Evolutionary conservation across 306 rosid species (phyloP).

Genomic region (Leucaena leucocephala): DNA sequence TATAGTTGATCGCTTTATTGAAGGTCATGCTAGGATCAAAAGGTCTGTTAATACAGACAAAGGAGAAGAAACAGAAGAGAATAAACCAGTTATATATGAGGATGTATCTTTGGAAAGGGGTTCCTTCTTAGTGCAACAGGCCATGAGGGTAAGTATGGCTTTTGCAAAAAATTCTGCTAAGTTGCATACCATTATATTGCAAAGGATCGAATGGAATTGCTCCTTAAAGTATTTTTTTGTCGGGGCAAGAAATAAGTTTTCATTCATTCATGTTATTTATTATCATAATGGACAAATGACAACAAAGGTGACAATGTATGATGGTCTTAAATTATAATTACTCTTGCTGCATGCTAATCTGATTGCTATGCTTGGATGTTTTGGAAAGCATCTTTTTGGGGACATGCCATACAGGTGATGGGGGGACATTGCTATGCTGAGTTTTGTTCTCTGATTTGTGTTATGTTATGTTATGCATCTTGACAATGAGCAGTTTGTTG

Average conservation of each 20-base stretch:
- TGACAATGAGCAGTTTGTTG: conserved; percentile 34
- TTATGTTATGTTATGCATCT: conserved; percentile 16
- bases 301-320: conserved; percentile 4
- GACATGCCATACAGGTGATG: conserved; percentile 5
- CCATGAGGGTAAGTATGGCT: conserved; percentile 83
- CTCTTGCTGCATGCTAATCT: conserved; percentile 30
- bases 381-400: conserved; percentile 15
- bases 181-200: conserved; percentile 11
- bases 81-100: conserved; percentile 71
- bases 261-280: neutral
- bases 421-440: conserved; percentile 19
- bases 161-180: conserved; percentile 7
- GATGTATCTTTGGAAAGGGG: conserved; percentile 97
- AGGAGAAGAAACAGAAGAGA: conserved; percentile 57
- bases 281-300: neutral
- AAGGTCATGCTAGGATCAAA: conserved; percentile 96
- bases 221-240: neutral
- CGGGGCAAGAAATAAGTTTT: neutral
- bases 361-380: conserved; percentile 20
- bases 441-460: conserved; percentile 1
- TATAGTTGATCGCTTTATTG: conserved; percentile 87
- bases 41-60: conserved; percentile 62
- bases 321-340: conserved; percentile 15
- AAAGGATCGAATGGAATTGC: conserved; percentile 29
- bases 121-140: conserved; percentile 94